phyloP scores from a whole-genome alignment of 2,329 filamentous ascomycete genomes.

The Aspergillus fischeri region DNA sequence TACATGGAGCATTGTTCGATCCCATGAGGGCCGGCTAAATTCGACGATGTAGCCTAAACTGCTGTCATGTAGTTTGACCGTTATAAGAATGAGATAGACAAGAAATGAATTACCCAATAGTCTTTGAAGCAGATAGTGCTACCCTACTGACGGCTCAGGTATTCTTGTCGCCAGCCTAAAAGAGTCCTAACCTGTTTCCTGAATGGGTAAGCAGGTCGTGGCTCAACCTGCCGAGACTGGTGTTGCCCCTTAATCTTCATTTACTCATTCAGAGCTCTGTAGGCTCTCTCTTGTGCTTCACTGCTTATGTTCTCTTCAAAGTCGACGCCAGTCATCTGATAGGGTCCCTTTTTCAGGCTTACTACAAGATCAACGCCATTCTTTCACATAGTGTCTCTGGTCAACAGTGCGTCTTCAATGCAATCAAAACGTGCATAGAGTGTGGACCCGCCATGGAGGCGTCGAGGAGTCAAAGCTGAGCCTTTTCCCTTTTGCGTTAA shows the following conservation, averaged over 20 bases:
- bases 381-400: too few species aligned
- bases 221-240: too few species aligned
- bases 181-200: neutral
- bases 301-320: too few species aligned
- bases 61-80: neutral
- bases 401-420: too few species aligned
- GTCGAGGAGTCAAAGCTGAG: neutral
- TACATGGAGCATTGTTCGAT: neutral
- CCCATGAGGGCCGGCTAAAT: neutral
- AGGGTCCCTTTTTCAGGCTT: too few species aligned
- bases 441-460: neutral
- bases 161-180: too few species aligned
- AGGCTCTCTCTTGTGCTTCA: too few species aligned
- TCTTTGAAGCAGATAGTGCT: neutral
- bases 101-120: neutral
- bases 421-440: neutral
- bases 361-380: too few species aligned
- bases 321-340: too few species aligned
- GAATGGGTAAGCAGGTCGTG: neutral
- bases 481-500: neutral
- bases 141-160: too few species aligned
- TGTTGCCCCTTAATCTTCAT: too few species aligned
- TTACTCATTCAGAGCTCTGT: too few species aligned
- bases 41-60: neutral
- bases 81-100: neutral